phyloP scores from a whole-genome alignment of 163 green algal genomes.

The Chlamydomonas reinhardtii region DNA sequence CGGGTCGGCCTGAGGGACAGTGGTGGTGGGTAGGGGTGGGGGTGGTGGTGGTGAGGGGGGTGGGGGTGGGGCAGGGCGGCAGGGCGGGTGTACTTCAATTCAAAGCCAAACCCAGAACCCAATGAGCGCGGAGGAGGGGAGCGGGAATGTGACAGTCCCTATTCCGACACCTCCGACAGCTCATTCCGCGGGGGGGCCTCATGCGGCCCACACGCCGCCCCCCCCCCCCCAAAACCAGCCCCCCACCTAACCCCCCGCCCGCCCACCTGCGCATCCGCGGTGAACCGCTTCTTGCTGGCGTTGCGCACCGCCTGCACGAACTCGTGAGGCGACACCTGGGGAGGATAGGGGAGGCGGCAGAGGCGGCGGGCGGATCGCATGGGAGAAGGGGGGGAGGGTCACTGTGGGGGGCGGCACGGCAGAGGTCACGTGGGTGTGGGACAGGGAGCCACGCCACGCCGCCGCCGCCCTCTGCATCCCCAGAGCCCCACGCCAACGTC shows the following conservation, averaged over 20 bases:
- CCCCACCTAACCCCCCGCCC: background rate
- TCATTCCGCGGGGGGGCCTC: too few species aligned
- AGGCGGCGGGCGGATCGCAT: background rate
- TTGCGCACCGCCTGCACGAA: conserved; percentile 96
- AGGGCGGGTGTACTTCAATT: too few species aligned
- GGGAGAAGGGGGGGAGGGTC: background rate
- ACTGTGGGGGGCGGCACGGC: background rate
- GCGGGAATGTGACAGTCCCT: too few species aligned
- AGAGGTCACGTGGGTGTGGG: too few species aligned
- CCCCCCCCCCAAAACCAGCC: too few species aligned
- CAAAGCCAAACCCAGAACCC: too few species aligned
- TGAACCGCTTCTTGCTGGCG: conserved; percentile 89
- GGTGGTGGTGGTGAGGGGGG: background rate
- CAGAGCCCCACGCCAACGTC: too few species aligned
- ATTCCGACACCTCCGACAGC: too few species aligned
- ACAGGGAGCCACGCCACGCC: too few species aligned
- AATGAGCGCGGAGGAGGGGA: too few species aligned
- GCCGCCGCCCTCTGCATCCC: too few species aligned
- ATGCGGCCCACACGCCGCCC: too few species aligned
- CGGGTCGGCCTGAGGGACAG: conserved; percentile 52
- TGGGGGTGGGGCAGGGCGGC: background rate
- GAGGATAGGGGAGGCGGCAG: background rate
- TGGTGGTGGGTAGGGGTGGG: background rate
- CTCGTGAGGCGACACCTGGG: conserved; percentile 95
- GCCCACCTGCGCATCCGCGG: conserved; percentile 74